Conservation (phyloP, 2,329 filamentous ascomycete species). For the Cytospora piceicola region DNA sequence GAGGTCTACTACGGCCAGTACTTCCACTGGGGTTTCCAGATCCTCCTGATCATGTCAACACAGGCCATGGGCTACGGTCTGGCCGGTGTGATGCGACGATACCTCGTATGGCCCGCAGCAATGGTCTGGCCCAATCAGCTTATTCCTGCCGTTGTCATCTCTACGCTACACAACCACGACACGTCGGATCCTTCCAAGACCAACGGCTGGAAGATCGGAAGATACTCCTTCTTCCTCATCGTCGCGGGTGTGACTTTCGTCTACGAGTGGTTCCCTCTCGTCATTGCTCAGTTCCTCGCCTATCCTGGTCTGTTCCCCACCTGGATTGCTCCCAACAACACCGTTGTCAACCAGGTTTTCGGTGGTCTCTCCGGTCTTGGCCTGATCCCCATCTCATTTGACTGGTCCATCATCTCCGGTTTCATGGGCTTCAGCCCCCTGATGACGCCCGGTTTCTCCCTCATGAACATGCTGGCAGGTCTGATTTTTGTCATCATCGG, state of each 20-base stretch:
- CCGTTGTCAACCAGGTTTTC: conserved; percentile 19
- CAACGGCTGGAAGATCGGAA: conserved; percentile 19
- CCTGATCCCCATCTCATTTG: conserved; percentile 9
- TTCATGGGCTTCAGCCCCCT: conserved; percentile 14
- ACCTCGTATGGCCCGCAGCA: conserved; percentile 62
- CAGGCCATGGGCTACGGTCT: conserved; percentile 67
- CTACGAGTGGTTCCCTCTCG: conserved; percentile 21
- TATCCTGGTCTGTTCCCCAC: conserved; percentile 16
- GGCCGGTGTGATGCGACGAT: conserved; percentile 62
- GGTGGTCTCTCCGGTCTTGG: conserved; percentile 13
- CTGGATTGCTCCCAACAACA: conserved; percentile 16
- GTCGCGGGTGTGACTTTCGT: not conserved
- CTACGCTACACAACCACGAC: conserved; percentile 65
- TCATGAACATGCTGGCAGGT: conserved; percentile 19
- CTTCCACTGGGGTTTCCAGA: conserved; percentile 61
- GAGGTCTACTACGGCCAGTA: conserved; percentile 55
- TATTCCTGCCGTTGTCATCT: conserved; percentile 65
- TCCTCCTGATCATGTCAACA: conserved; percentile 60
- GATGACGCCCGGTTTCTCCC: conserved; percentile 13
- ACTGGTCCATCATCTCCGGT: conserved; percentile 20
- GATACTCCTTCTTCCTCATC: conserved; percentile 21
- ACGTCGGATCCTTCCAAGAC: conserved; percentile 45
- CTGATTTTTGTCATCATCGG: conserved; percentile 14
- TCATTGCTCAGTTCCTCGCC: conserved; percentile 13
- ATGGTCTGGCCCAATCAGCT: conserved; percentile 68